Conservation (phyloP, 306 rosid genomes). For the Citrullus amarus region DNA sequence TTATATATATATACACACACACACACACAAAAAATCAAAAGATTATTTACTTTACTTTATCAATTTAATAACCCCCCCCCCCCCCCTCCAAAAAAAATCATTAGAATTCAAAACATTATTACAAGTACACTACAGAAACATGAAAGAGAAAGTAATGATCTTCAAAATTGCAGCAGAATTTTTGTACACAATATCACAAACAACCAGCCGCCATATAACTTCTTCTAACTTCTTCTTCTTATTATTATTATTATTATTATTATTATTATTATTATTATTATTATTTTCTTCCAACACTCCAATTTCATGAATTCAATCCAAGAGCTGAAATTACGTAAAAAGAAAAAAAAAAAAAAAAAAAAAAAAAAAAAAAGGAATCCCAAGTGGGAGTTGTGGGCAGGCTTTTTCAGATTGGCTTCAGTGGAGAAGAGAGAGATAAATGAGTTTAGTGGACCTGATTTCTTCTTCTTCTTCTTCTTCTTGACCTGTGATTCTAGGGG, state of each 20-base stretch:
- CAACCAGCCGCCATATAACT: constrained; percentile 1
- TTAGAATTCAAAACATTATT: no score
- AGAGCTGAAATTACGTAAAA: neutral
- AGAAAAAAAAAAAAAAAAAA: neutral
- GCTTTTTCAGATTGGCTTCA: constrained; percentile 48
- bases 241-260: neutral
- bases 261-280: neutral
- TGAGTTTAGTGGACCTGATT: neutral
- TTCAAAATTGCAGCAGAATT: neutral
- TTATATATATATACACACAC: no score
- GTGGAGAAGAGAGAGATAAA: neutral
- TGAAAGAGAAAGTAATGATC: neutral
- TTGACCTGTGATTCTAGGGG: no score
- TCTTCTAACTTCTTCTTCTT: neutral
- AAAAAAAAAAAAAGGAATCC: constrained; percentile 18
- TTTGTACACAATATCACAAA: neutral
- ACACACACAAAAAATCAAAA: neutral
- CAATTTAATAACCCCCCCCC: neutral
- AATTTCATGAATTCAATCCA: neutral
- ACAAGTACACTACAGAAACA: no score
- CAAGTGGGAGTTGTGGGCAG: constrained; percentile 51
- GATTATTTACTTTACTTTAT: neutral
- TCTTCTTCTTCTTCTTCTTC: neutral
- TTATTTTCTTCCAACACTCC: neutral
- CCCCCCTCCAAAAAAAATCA: no score